A percentile compares a stretch with the other conserved stretches of the same genome.
Evolutionary conservation across 257 asterid species (phyloP).

Genomic region (Rhazya stricta): DNA sequence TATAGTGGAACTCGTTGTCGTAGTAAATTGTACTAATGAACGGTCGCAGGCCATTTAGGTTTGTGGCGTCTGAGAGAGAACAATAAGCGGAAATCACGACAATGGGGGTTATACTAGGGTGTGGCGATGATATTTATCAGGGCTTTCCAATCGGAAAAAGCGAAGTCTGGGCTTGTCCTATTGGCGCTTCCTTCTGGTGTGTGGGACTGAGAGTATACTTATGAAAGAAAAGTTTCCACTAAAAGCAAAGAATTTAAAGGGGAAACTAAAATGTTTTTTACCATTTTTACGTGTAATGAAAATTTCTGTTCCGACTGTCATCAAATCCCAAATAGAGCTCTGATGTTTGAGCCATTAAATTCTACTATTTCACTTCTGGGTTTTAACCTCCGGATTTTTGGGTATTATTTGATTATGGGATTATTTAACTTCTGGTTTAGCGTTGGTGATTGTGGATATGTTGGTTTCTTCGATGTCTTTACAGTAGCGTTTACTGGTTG

Average conservation of each 20-base stretch:
- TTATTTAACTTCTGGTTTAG: neutral
- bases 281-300: constrained; percentile 11
- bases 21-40: neutral
- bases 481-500: constrained; percentile 34
- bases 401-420: neutral
- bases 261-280: constrained; percentile 22
- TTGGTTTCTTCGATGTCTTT: neutral
- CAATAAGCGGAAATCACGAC: constrained; percentile 3
- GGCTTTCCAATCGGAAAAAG: constrained; percentile 25
- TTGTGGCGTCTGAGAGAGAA: constrained; percentile 14
- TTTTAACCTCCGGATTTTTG: constrained; percentile 8
- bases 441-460: neutral
- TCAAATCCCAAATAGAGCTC: constrained; percentile 22
- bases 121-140: constrained; percentile 11
- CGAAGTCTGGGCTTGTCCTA: constrained; percentile 44
- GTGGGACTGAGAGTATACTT: constrained; percentile 13
- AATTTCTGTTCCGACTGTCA: constrained; percentile 10
- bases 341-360: constrained; percentile 33
- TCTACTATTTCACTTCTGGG: constrained; percentile 1
- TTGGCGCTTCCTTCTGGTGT: constrained; percentile 17
- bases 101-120: constrained; percentile 1
- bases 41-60: constrained; percentile 2
- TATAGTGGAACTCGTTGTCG: constrained; percentile 6
- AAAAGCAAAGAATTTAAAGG: constrained; percentile 30
- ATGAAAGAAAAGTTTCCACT: constrained; percentile 27